These are phyloP conservation scores for Sphagnum tenellum DNA, from an alignment of 225 moss, liverwort and hornwort species.

Conservation along the genomic window DNA sequence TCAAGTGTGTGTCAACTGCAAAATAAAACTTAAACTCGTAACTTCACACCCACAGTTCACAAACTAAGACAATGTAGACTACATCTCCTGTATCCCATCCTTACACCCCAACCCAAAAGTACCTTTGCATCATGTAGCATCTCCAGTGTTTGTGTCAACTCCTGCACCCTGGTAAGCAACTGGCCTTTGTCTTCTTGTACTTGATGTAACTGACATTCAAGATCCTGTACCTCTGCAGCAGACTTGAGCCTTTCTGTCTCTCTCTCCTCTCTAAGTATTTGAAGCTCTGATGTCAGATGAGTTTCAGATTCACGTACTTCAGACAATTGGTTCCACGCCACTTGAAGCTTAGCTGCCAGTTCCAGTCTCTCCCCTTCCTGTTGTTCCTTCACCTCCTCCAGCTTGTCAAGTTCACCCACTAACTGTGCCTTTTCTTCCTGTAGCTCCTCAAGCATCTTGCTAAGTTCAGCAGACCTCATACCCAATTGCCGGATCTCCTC, in stretches of 20 bases:
- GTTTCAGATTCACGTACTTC: constrained; percentile 32
- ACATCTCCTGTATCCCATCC: no score
- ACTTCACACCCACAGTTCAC: neutral
- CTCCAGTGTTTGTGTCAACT: constrained; percentile 25
- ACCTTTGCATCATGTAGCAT: constrained; percentile 27
- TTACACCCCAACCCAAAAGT: neutral
- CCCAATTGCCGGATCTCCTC: neutral
- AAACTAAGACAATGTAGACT: neutral
- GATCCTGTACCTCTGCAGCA: constrained; percentile 23
- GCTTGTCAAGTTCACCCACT: no score
- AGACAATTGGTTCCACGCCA: constrained; percentile 40
- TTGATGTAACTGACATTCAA: constrained; percentile 20
- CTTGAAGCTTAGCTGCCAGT: no score
- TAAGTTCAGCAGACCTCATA: neutral
- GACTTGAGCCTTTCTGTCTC: constrained; percentile 20
- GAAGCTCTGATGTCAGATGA: constrained; percentile 27
- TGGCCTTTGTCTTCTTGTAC: constrained; percentile 18
- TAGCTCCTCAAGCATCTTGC: constrained; percentile 14
- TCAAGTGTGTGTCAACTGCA: no score
- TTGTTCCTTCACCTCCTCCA: constrained; percentile 20
- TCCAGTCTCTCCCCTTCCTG: constrained; percentile 15
- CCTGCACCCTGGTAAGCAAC: constrained; percentile 15
- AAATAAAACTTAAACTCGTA: no score
- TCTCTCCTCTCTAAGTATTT: constrained; percentile 22
- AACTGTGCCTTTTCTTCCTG: constrained; percentile 10